phyloP scores from a whole-genome alignment of 805 yeast genomes.

The Saturnispora dispora region DNA sequence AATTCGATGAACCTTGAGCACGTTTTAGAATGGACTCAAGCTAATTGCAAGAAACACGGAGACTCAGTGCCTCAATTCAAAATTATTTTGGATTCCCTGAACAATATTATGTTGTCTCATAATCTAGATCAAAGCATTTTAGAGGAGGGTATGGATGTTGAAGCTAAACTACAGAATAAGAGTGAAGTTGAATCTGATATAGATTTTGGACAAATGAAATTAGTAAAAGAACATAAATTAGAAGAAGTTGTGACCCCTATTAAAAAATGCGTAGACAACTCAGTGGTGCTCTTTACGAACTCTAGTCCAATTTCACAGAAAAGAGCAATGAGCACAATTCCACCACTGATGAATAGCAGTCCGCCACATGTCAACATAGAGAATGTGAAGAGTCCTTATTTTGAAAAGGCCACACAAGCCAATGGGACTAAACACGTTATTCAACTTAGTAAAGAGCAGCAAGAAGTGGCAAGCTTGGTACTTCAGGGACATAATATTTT shows the following conservation, averaged over 20 bases:
- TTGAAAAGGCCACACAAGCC: constrained; percentile 7
- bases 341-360: constrained; percentile 1
- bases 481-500: constrained; percentile 60
- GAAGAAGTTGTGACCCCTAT: background rate
- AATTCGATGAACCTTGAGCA: constrained; percentile 4
- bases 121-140: constrained; percentile 1
- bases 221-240: background rate
- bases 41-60: constrained; percentile 4
- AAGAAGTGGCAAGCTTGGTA: constrained; percentile 53
- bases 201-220: background rate
- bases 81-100: constrained; percentile 14
- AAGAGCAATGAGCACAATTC: background rate
- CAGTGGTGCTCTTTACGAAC: too few relatives aligned
- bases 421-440: constrained; percentile 7
- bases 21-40: constrained; percentile 3
- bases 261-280: background rate
- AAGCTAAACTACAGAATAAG: background rate
- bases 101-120: constrained; percentile 3
- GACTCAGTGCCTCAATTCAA: constrained; percentile 15
- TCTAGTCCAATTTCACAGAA: background rate
- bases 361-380: background rate
- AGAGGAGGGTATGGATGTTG: background rate
- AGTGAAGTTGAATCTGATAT: background rate
- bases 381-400: background rate
- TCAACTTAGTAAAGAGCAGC: constrained; percentile 50